These are phyloP conservation scores for Funneliformis geosporum DNA, from an alignment of 192 early-diverging fungal species.

Conservation along the genomic window DNA sequence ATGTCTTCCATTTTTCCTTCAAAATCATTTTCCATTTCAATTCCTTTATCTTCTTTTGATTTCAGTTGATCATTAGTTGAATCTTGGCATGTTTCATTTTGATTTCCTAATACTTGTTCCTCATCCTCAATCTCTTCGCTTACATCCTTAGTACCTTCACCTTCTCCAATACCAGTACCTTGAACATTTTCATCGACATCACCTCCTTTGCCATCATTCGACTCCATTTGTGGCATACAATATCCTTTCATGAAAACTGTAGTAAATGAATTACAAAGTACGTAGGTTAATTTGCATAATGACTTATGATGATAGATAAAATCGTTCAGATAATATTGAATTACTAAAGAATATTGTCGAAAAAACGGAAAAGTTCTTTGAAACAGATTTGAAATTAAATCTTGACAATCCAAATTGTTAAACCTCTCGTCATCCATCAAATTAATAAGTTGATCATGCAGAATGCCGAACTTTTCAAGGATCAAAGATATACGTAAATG, in stretches of 20 bases:
- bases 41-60: slow-evolving; percentile 74
- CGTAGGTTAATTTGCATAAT: slow-evolving; percentile 69
- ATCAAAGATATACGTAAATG: slow-evolving; percentile 39
- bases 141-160: slow-evolving; percentile 92
- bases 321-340: slow-evolving; percentile 58
- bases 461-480: neutral
- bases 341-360: slow-evolving; percentile 63
- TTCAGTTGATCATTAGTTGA: slow-evolving; percentile 56
- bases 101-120: slow-evolving; percentile 89
- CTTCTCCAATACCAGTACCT: slow-evolving; percentile 91
- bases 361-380: slow-evolving; percentile 58
- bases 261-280: slow-evolving; percentile 70
- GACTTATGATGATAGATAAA: slow-evolving; percentile 67
- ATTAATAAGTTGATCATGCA: neutral
- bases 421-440: slow-evolving; percentile 16
- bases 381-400: slow-evolving; percentile 43
- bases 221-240: slow-evolving; percentile 73
- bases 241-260: slow-evolving; percentile 82
- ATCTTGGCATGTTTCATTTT: slow-evolving; percentile 67
- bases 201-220: slow-evolving; percentile 61
- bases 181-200: slow-evolving; percentile 57
- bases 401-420: neutral
- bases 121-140: slow-evolving; percentile 97
- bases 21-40: slow-evolving; percentile 98
- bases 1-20: slow-evolving; percentile 88